Conservation (phyloP, 2,329 filamentous ascomycete genomes). For the Sarocladium oryzae region DNA sequence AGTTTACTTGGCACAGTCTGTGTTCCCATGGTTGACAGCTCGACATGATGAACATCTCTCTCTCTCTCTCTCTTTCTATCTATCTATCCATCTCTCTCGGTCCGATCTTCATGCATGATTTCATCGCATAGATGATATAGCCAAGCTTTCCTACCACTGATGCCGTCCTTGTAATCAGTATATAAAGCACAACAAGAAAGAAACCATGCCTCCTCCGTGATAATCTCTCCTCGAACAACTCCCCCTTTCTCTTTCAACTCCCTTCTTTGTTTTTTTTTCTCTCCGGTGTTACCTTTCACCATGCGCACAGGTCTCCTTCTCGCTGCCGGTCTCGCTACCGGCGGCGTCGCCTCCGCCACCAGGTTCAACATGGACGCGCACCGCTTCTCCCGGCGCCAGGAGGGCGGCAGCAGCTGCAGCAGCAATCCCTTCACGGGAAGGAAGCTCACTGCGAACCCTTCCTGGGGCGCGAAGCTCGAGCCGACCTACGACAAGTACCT, state of each 20-base stretch:
- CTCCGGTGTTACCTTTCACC: too few relatives aligned
- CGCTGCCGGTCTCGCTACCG: slow-evolving; percentile 2
- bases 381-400: not conserved
- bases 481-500: slow-evolving; percentile 30
- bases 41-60: not conserved
- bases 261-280: not conserved
- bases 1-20: not conserved
- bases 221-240: not conserved
- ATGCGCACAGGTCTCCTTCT: slow-evolving; percentile 9
- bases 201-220: too few relatives aligned
- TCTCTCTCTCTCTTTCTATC: not conserved
- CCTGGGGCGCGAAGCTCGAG: slow-evolving; percentile 34
- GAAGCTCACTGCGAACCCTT: slow-evolving; percentile 40
- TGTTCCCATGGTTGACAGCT: not conserved
- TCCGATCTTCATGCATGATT: too few relatives aligned
- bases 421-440: slow-evolving; percentile 42
- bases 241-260: not conserved
- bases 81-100: too few relatives aligned
- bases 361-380: not conserved
- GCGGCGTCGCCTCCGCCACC: not conserved
- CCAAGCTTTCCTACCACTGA: too few relatives aligned
- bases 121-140: too few relatives aligned
- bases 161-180: too few relatives aligned
- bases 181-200: too few relatives aligned
- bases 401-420: too few relatives aligned